Evolutionary conservation across 768 basidiomycete genomes (phyloP), one percentile per base, ranked within the genome.

Genomic region (Amanita muscaria): DNA sequence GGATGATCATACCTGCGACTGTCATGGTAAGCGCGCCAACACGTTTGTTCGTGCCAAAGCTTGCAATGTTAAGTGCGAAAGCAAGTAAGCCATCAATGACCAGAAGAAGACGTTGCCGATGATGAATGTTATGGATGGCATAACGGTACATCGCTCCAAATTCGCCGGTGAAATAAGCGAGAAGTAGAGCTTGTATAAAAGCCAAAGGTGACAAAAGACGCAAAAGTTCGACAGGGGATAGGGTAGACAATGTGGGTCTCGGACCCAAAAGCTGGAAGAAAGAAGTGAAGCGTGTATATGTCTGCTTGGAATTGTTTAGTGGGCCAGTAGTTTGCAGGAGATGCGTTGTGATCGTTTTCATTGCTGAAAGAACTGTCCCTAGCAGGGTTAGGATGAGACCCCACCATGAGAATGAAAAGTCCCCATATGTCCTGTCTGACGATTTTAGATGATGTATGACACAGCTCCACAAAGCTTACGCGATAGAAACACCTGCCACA

Each of bases 11-110:
- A 87, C 83, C 84, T 48, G 89, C 88, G 37, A 94, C 90, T 7
- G 84, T 88, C 86, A 93, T 94, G 37, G 83, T 85, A 51, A 94
- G 58, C 10, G 91, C 82, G 2, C 92, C 91, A 0, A 89, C 82
- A 57, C 85, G 82, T 62, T 83, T 83, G 66, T 98, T 99, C n/a
- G 96, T 88, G 32, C 87, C 88, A 57, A 99, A 96, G 59, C 85
- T 88, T 45, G 96, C 88, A 2, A 97, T 79, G 55, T 98, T 99
- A 41, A 99, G 68, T 11, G 79, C 84, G 56, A 96, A 97, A 3
- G 96, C 96, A 55, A 98, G 79, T 12, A 70, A 58, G 0, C 92
- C 94, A 53, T 98, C 98, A 27, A 84, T 55, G 4, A 78, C 51
- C 35, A 98, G 62, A 5, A 80, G 76, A 2, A 72, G 47, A 1